Conservation (phyloP, 23 red algal genomes). For the Agarophyton chilense region DNA sequence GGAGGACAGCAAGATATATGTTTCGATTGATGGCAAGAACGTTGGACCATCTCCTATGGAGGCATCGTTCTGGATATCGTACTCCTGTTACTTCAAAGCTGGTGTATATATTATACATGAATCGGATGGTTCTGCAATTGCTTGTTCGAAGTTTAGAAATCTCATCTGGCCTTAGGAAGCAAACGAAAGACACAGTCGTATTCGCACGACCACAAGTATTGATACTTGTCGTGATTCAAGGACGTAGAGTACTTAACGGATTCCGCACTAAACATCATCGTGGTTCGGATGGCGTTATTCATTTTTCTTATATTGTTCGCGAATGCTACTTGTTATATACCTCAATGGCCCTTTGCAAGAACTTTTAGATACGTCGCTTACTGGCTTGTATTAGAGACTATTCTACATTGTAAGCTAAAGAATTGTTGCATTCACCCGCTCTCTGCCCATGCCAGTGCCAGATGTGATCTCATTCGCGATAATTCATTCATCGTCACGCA, state of each 20-base stretch:
- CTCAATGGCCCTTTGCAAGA: too few species aligned
- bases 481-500: neutral
- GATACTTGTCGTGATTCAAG: too few species aligned
- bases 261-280: too few species aligned
- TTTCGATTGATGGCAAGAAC: neutral
- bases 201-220: too few species aligned
- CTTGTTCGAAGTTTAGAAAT: neutral
- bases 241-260: too few species aligned
- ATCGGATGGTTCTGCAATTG: neutral
- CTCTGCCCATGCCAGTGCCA: neutral
- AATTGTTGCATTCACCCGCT: conserved; percentile 14
- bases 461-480: neutral
- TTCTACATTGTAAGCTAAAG: too few species aligned
- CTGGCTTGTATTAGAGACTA: too few species aligned
- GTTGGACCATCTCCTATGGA: neutral
- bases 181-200: too few species aligned
- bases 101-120: neutral
- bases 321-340: too few species aligned
- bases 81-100: conserved; percentile 21
- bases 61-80: neutral
- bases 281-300: too few species aligned
- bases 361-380: too few species aligned
- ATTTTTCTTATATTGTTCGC: too few species aligned
- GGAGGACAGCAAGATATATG: neutral
- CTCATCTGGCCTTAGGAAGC: conserved; percentile 9